Conservation (phyloP, 1,284 basidiomycete species). For the Cerioporus squamosus region DNA sequence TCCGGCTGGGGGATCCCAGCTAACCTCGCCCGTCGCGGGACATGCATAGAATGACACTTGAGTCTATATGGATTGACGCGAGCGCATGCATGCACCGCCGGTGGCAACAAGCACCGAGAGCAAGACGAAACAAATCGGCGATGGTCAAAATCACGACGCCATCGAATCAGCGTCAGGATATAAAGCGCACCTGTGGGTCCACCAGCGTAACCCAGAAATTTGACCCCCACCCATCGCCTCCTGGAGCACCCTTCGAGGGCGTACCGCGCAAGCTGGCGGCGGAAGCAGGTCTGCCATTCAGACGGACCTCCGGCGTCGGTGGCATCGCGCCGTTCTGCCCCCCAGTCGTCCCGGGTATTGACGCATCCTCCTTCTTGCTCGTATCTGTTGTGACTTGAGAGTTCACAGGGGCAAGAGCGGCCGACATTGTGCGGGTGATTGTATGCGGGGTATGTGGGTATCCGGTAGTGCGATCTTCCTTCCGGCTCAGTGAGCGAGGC, state of each 20-base stretch:
- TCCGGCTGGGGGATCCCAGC: slow-evolving; percentile 91
- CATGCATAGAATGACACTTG: slow-evolving; percentile 89
- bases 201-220: slow-evolving; percentile 87
- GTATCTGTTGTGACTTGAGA: slow-evolving; percentile 1
- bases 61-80: slow-evolving; percentile 68
- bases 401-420: slow-evolving; percentile 5
- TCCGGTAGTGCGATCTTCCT: slow-evolving; percentile 3
- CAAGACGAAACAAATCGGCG: slow-evolving; percentile 6
- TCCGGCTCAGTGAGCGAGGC: background rate
- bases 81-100: slow-evolving; percentile 3
- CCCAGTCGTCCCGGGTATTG: slow-evolving; percentile 4
- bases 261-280: slow-evolving; percentile 20
- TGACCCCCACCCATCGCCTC: slow-evolving; percentile 65
- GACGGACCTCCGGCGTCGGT: slow-evolving; percentile 27
- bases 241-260: slow-evolving; percentile 11
- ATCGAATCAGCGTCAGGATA: slow-evolving; percentile 11
- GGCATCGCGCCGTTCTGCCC: slow-evolving; percentile 16
- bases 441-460: slow-evolving; percentile 13
- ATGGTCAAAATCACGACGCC: slow-evolving; percentile 14
- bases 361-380: background rate
- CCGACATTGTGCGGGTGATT: slow-evolving; percentile 19
- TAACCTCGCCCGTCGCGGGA: slow-evolving; percentile 89
- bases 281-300: slow-evolving; percentile 28
- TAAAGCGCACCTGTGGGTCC: slow-evolving; percentile 69
- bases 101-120: slow-evolving; percentile 11